These are phyloP conservation scores for Peronosclerospora sorghi DNA, from an alignment of 352 stramenopile genomes.

Conservation along the genomic window DNA sequence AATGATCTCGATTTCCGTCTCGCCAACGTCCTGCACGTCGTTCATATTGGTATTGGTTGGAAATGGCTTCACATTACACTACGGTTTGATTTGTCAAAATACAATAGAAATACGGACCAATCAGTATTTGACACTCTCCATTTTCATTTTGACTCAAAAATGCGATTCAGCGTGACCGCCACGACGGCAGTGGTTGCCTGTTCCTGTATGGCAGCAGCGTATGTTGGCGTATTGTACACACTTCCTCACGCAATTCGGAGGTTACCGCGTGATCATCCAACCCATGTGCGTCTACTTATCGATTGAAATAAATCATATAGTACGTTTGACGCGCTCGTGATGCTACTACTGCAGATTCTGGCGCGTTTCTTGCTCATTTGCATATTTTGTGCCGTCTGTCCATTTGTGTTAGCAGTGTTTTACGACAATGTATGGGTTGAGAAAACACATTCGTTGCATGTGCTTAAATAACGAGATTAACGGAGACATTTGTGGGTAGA, in stretches of 20 bases:
- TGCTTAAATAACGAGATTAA: neutral
- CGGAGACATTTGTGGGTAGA: constrained; percentile 22
- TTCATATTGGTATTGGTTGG: constrained; percentile 10
- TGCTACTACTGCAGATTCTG: constrained; percentile 43
- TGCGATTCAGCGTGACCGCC: constrained; percentile 68
- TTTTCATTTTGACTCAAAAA: constrained; percentile 32
- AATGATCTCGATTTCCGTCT: constrained; percentile 78
- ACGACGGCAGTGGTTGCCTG: constrained; percentile 62
- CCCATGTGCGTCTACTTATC: constrained; percentile 37
- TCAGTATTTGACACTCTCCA: constrained; percentile 26
- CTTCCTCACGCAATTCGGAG: constrained; percentile 58
- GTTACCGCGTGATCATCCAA: constrained; percentile 74
- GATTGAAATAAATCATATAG: neutral
- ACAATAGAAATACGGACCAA: constrained; percentile 13
- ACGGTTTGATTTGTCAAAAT: constrained; percentile 17
- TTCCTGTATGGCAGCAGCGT: constrained; percentile 69
- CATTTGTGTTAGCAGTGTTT: constrained; percentile 71
- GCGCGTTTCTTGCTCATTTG: constrained; percentile 82
- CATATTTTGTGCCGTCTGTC: constrained; percentile 77
- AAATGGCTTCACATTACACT: constrained; percentile 14
- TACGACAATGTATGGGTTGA: constrained; percentile 60
- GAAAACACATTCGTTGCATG: neutral
- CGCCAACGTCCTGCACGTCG: constrained; percentile 21
- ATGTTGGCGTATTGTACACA: constrained; percentile 82
- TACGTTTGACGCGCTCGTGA: constrained; percentile 1